Evolutionary conservation across 2,329 filamentous ascomycete genomes (phyloP), one percentile per base, ranked within the genome.

Genomic region (Mollisia scopiformis): DNA sequence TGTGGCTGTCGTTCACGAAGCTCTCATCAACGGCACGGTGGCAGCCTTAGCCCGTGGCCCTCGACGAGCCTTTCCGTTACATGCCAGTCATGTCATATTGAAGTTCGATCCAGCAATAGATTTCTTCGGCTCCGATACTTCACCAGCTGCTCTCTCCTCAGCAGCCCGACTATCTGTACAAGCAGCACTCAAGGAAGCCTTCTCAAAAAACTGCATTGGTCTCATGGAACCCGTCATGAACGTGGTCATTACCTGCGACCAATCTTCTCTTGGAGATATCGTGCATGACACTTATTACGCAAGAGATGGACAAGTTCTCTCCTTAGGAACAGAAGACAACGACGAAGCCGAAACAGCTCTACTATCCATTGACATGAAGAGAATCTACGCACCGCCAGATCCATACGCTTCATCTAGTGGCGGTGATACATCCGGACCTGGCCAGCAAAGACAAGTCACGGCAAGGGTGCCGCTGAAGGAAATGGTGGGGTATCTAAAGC

Each of bases 141-240:
- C 88, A 0, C 82, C 88, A 0, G 88, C 86, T 0, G 90, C 80
- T 67, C 83, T 80, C 74, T 93, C 85, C 71, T 92, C 81, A 77
- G 92, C 82, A 62, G 88, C 82, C 68, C 87, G 77, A 73, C 85
- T 76, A 71, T 90, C 91, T 2, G 89, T 93, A 0, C 85, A 89
- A 61, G 80, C 83, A 8, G 88, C 89, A 0, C 82, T 98, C 1
- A 84, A 84, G 54, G 81, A 86, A 19, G 86, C 88, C 0, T 81
- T 85, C 58, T 77, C 82, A 10, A 75, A 77, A 28, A 72, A 78
- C 2, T 78, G 80, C 2, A 84, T 92, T 1, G 83, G 84, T 1
- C 80, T 99, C 39, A 89, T 98, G 78, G 95, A 99, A 72, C 95
- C 95, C 1, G 91, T 99, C 57, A 97, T 98, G 92, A 88, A 88